phyloP scores from a whole-genome alignment of 2,329 filamentous ascomycete species.

The Onygenales sp. region DNA sequence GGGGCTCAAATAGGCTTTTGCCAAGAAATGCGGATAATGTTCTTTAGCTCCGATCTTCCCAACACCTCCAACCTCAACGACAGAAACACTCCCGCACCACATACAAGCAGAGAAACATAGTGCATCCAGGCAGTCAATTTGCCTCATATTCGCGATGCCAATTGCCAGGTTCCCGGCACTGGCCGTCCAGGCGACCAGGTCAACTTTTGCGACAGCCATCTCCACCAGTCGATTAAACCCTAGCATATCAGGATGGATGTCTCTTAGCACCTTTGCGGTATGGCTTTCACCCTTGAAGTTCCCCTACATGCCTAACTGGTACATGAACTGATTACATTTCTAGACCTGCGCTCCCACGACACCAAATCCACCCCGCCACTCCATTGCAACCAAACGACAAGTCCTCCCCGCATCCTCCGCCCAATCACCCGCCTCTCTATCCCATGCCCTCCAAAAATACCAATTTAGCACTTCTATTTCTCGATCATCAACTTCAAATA shows the following conservation, averaged over 20 bases:
- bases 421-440: slow-evolving; percentile 7
- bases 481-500: too few relatives aligned
- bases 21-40: not conserved
- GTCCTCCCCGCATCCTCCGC: slow-evolving; percentile 2
- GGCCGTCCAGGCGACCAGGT: not conserved
- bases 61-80: not conserved
- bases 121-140: not conserved
- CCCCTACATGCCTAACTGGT: too few relatives aligned
- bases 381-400: not conserved
- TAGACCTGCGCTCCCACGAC: slow-evolving; percentile 8
- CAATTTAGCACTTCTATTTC: too few relatives aligned
- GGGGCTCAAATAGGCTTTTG: not conserved
- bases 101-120: not conserved
- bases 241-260: not conserved
- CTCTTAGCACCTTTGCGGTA: not conserved
- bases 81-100: not conserved
- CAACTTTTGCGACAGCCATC: not conserved
- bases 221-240: not conserved
- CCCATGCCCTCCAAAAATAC: too few relatives aligned
- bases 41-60: not conserved
- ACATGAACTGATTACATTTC: slow-evolving; percentile 1
- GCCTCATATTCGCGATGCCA: not conserved
- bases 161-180: not conserved
- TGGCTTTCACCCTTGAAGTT: not conserved
- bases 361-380: slow-evolving; percentile 5